Evolutionary conservation across 352 stramenopile genomes (phyloP), one percentile per base, ranked within the genome.

Genomic region (Phytophthora colocasiae): DNA sequence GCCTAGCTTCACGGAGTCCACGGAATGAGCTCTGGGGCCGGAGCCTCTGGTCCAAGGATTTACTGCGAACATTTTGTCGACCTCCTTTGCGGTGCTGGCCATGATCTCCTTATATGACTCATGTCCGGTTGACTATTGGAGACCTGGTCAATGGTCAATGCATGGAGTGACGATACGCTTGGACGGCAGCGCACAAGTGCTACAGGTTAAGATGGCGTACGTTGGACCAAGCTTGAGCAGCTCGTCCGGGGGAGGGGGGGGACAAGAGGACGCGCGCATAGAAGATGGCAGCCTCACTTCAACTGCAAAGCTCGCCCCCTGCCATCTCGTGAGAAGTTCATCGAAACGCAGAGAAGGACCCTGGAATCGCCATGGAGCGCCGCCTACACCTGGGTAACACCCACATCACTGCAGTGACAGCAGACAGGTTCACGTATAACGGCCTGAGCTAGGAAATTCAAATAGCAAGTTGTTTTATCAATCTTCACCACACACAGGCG

Each of bases 401-500:
- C 14, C 11, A 27, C 40, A 22, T 2, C 22, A 22, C 22, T 22
- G 22, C 22, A 2, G 22, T 22, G 22, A 22, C 22, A 14, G 40
- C 40, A 11, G 14, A 22, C 39, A 45, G 39, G 15, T 45, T 45
- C 39, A 27, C 22, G 22, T 22, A 22, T 22, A 22, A 22, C 22
- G 22, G 22, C 22, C 22, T 22, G 1, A 22, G 22, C 31, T 36
- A 12, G 31, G 31, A 36, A 36, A 36, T 36, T 36, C 64, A 60
- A 77, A 66, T 73, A 44, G 47, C 39, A 73, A 71, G 70, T 63
- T 66, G 32, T 65, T 73, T 71, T 71, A 74, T 73, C 69, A 74
- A 71, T 71, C 38, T 73, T 58, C 58, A 68, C 51, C 60, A 52
- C 54, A 63, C 44, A 61, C 66, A 64, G 56, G 54, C 34, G 46